Evolutionary conservation across 1,284 basidiomycete species (phyloP).

Genomic region (Ceratobasidium papillatum): DNA sequence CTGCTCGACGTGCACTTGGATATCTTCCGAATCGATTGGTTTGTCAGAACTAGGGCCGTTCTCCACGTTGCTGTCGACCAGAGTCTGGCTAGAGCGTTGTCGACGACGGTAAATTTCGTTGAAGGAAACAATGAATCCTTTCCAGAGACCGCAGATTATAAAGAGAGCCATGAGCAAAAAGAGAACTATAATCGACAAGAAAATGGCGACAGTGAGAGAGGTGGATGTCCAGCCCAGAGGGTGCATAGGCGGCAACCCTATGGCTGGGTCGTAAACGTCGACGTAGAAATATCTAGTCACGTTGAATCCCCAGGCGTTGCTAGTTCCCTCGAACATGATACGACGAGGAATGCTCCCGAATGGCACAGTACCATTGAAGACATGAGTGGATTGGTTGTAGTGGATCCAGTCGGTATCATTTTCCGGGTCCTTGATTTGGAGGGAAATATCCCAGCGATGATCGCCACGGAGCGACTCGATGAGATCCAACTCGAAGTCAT

Average conservation of each 20-base stretch:
- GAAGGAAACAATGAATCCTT: slow-evolving; percentile 3
- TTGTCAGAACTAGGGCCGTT: not conserved
- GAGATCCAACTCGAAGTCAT: slow-evolving; percentile 31
- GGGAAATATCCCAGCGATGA: slow-evolving; percentile 1
- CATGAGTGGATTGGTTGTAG: slow-evolving; percentile 1
- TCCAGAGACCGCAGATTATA: not conserved
- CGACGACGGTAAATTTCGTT: not conserved
- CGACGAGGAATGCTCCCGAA: slow-evolving; percentile 1
- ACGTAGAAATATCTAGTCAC: not conserved
- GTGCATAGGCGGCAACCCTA: not conserved
- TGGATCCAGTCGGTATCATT: slow-evolving; percentile 4
- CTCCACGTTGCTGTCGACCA: slow-evolving; percentile 3
- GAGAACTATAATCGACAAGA: not conserved
- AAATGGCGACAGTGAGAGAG: not conserved
- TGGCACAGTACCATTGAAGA: slow-evolving; percentile 1
- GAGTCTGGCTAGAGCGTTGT: slow-evolving; percentile 20
- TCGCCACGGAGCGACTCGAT: slow-evolving; percentile 19
- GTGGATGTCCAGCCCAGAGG: not conserved
- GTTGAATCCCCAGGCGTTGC: slow-evolving; percentile 35
- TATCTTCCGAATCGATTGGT: not conserved
- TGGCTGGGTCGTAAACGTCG: not conserved
- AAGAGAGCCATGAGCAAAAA: slow-evolving; percentile 4
- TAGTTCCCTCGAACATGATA: not conserved
- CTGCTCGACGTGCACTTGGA: slow-evolving; percentile 6
- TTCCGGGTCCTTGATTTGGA: slow-evolving; percentile 3